Evolutionary conservation across 140 eudicot genomes (phyloP).

Genomic region (Bidens hawaiensis): DNA sequence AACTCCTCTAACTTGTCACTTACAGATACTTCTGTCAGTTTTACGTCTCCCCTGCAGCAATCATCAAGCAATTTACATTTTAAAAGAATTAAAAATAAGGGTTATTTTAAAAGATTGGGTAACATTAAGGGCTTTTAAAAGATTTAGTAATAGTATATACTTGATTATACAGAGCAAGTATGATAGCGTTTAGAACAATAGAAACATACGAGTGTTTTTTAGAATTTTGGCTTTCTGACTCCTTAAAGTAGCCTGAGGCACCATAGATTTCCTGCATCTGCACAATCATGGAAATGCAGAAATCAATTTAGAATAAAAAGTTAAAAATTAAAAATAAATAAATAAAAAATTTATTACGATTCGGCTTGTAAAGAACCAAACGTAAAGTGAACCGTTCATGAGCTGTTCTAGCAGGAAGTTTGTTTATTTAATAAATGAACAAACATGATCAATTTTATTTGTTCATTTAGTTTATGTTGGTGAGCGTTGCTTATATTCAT

Average conservation of each 20-base stretch:
- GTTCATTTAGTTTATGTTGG: too few relatives aligned
- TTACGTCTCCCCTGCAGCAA: slow-evolving; percentile 46
- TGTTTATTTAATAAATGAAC: too few relatives aligned
- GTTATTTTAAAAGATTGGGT: neutral
- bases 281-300: slow-evolving; percentile 7
- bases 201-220: slow-evolving; percentile 44
- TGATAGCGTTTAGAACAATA: neutral
- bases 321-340: neutral
- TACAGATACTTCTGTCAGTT: slow-evolving; percentile 83
- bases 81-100: neutral
- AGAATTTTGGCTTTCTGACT: slow-evolving; percentile 39
- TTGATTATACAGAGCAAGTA: neutral
- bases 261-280: slow-evolving; percentile 96
- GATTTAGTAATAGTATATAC: neutral
- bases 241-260: slow-evolving; percentile 91
- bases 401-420: too few relatives aligned
- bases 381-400: too few relatives aligned
- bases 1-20: slow-evolving; percentile 87
- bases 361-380: too few relatives aligned
- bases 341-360: neutral
- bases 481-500: too few relatives aligned
- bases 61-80: slow-evolving; percentile 9
- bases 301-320: slow-evolving; percentile 6
- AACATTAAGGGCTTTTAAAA: neutral
- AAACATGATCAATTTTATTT: too few relatives aligned